phyloP scores from a whole-genome alignment of 2,329 filamentous ascomycete genomes.

The Mycogone perniciosa region DNA sequence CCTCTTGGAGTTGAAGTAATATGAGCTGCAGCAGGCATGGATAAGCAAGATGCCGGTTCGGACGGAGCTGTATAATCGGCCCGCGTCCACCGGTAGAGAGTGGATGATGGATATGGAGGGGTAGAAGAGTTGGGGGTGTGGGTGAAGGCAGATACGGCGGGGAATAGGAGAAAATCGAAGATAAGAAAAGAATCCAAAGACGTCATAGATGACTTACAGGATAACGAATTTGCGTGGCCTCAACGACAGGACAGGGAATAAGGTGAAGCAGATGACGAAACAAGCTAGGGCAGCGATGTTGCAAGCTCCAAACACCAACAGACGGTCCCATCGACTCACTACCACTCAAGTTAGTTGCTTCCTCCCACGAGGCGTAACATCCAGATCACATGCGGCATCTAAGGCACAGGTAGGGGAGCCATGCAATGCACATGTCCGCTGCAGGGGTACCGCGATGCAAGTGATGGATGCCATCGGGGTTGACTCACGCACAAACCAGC shows the following conservation, averaged over 20 bases:
- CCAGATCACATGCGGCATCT: slow-evolving; percentile 37
- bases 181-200: slow-evolving; percentile 11
- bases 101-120: slow-evolving; percentile 1
- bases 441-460: slow-evolving; percentile 33
- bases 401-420: slow-evolving; percentile 29
- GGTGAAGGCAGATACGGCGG: slow-evolving; percentile 4
- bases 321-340: slow-evolving; percentile 97
- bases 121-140: not conserved
- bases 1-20: not conserved
- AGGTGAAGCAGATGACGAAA: slow-evolving; percentile 86
- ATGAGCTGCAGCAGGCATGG: slow-evolving; percentile 6
- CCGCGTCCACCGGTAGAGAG: not conserved
- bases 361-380: slow-evolving; percentile 37
- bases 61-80: not conserved
- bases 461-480: slow-evolving; percentile 19
- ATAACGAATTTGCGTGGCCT: slow-evolving; percentile 92
- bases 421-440: slow-evolving; percentile 39
- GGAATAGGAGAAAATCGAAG: slow-evolving; percentile 12
- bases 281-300: slow-evolving; percentile 84
- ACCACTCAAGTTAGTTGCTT: slow-evolving; percentile 31
- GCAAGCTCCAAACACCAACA: slow-evolving; percentile 86
- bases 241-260: slow-evolving; percentile 76
- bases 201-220: slow-evolving; percentile 62
- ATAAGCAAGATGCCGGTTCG: not conserved
- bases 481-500: slow-evolving; percentile 87